Base-by-base conservation (phyloP, 148 eudicot genomes). In the Rhododendron kiyosumense region DNA sequence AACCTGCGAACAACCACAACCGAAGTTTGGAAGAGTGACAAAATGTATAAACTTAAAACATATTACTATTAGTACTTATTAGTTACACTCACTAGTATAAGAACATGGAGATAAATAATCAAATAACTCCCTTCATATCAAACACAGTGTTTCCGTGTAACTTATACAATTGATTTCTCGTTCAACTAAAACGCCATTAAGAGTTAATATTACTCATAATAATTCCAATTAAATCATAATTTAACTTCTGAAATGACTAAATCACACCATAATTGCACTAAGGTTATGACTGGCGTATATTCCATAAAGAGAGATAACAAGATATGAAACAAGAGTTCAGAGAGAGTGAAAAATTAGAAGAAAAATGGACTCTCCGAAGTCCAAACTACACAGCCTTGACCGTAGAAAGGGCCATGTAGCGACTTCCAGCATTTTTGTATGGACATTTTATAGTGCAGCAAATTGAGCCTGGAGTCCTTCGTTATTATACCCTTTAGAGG, bases 1-100 rank as follows among this genome's bases (percentile, higher is more conserved):
- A 93, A 94, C 95, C 99, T 96, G 88, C 78, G 61, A 83, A 87
- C 46, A 89, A 57, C 46, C 51, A 83, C 88, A 46, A 49, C 34
- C 77, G 11, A 80, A 81, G 30, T 32, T 11, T 65, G 38, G 81
- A 28, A 52, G 20, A 81, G 75, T 67, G 57, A 28, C 32, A 71
- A 84, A 32, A 46, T 71, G n/a, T 4, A 32, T 5, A 84, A 46
- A n/a, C 41, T 22, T 63, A 2, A 30, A 15, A 82, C 14, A 24
- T 34, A 43, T 34, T n/a, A 30, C 18, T 71, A 26, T 24, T 46
- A 18, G 8, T 5, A 48, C 5, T 69, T 43, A 83, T 14, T 45
- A 41, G 54, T 38, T 83, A 45, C 78, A 46, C 48, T 43, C 20
- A 83, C 32, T 3, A 67, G 46, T n/a, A 43, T 48, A 26, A 48